Base-by-base conservation (phyloP, 345 rosid genomes). In the Hevea brasiliensis region DNA sequence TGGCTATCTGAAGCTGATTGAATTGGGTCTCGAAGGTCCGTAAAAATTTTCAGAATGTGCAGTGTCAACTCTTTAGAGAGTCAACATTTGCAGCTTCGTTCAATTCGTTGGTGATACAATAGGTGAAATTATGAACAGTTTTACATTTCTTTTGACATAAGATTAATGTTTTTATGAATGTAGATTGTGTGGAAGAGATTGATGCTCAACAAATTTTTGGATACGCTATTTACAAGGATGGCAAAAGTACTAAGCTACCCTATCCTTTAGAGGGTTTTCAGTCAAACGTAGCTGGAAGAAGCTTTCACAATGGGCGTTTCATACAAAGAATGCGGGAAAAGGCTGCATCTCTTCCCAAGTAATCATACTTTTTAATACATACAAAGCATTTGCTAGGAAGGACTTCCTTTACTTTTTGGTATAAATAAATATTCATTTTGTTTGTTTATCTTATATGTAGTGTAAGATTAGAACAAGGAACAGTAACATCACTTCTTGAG, bases 401-500 rank as follows among this genome's bases (percentile, higher is more conserved):
- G n/a, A n/a, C n/a, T n/a, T n/a, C n/a, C n/a, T n/a, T n/a, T n/a
- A n/a, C n/a, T n/a, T n/a, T n/a, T n/a, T n/a, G n/a, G n/a, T n/a
- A n/a, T n/a, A n/a, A n/a, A n/a, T n/a, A n/a, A n/a, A n/a, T n/a
- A n/a, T n/a, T n/a, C n/a, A n/a, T n/a, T 23, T 23, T 0, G 6
- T 65, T 51, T 44, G n/a, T 26, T n/a, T 27, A 5, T 24, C 44
- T 62, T 44, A 35, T 44, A 24, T 58, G 23, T 72, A 92, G 97
- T 79, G 92, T 92, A 42, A 76, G 61, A 64, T 68, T 89, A 75
- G 93, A 87, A 68, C 95, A 92, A 87, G 97, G 97, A 76, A 81
- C 91, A 3, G 93, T 88, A 62, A 80, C 84, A 69, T 88, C 95
- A 60, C 87, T 89, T 68, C 77, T 86, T 24, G 90, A 92, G 74